Conservation (phyloP, 2,329 filamentous ascomycete species). For the Trichoderma guizhouense region DNA sequence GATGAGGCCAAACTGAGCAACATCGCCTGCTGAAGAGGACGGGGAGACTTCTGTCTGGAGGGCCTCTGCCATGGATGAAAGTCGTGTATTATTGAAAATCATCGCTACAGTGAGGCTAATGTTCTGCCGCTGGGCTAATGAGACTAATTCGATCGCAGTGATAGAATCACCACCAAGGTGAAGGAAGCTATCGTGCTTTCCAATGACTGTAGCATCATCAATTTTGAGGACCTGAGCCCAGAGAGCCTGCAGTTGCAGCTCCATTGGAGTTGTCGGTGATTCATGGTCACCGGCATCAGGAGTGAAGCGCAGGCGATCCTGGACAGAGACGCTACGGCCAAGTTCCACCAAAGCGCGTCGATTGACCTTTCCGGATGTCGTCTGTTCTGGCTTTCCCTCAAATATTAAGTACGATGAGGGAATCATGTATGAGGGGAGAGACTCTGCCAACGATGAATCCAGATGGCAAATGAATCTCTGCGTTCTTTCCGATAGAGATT, state of each 20-base stretch:
- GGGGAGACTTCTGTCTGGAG: neutral
- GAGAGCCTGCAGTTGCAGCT: constrained; percentile 10
- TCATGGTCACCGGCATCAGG: neutral
- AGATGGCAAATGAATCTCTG: constrained; percentile 16
- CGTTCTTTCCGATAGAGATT: neutral
- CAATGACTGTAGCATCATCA: neutral
- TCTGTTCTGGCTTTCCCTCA: constrained; percentile 19
- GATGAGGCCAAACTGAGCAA: neutral
- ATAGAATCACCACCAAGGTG: constrained; percentile 6
- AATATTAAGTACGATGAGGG: constrained; percentile 21
- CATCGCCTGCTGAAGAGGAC: neutral
- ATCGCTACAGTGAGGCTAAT: neutral
- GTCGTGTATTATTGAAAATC: neutral
- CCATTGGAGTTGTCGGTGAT: neutral
- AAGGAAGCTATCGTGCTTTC: constrained; percentile 19
- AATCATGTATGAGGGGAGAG: constrained; percentile 23
- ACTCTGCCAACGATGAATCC: neutral
- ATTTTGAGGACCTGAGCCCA: constrained; percentile 21
- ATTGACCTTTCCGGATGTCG: constrained; percentile 20
- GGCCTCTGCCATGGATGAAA: neutral
- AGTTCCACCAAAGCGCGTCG: neutral
- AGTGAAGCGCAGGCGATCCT: neutral
- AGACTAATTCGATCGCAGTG: constrained; percentile 4
- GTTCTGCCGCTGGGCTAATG: neutral
- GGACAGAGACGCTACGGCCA: neutral